Percentiles rank a stretch among this genome's conserved stretches.
Evolutionary conservation across 257 asterid species (phyloP).

Genomic region (Nicotiana benthamiana): DNA sequence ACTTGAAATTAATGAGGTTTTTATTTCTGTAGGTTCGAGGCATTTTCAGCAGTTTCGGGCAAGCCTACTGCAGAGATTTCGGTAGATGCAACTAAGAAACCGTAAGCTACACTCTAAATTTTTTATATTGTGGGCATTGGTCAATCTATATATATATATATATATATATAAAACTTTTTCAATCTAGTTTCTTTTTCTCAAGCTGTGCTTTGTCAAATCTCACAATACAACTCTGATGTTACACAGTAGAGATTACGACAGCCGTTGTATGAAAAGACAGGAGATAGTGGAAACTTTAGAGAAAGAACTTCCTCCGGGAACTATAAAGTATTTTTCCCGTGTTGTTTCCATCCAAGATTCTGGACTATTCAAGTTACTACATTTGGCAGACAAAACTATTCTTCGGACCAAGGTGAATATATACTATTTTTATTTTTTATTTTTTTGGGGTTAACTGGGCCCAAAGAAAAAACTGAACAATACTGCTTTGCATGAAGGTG

Average conservation of each 20-base stretch:
- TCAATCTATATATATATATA: too few species aligned
- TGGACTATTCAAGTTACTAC: slow-evolving; percentile 27
- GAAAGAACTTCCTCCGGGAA: slow-evolving; percentile 30
- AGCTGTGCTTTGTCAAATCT: too few species aligned
- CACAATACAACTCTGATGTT: background rate
- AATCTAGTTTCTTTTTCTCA: too few species aligned
- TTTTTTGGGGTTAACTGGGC: background rate
- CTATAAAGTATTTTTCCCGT: slow-evolving; percentile 32
- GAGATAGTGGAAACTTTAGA: slow-evolving; percentile 27
- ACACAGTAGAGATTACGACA: slow-evolving; percentile 33
- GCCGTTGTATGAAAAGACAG: slow-evolving; percentile 35
- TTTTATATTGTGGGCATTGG: too few species aligned
- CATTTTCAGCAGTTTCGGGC: slow-evolving; percentile 26
- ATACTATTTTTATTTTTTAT: background rate
- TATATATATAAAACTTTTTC: too few species aligned
- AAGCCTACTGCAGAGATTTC: slow-evolving; percentile 27
- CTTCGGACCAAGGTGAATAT: slow-evolving; percentile 30
- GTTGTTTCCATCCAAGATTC: slow-evolving; percentile 27
- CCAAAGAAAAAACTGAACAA: too few species aligned
- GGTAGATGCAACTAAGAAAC: slow-evolving; percentile 20
- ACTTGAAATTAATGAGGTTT: background rate
- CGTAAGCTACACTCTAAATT: background rate
- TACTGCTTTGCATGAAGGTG: slow-evolving; percentile 16
- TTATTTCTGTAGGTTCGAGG: slow-evolving; percentile 20
- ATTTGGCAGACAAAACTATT: slow-evolving; percentile 32